These are phyloP conservation scores for Ciborinia camelliae DNA, from an alignment of 2,329 filamentous ascomycete genomes.

Conservation along the genomic window DNA sequence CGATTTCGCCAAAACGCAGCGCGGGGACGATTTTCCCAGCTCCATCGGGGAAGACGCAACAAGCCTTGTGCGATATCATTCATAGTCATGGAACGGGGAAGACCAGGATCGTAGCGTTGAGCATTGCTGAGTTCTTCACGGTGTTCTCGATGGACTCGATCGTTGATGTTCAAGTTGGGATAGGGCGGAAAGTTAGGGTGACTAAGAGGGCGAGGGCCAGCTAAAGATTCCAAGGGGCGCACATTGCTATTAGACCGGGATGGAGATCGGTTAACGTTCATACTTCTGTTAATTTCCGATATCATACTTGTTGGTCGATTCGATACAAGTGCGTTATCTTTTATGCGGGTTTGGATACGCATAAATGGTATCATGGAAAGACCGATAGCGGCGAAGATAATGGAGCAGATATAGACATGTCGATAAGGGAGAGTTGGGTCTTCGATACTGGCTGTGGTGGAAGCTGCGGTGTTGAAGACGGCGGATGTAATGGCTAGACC, in stretches of 20 bases:
- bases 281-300: background rate
- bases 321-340: background rate
- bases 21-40: slow-evolving; percentile 23
- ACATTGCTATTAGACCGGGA: background rate
- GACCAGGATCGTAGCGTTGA: background rate
- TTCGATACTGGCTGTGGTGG: slow-evolving; percentile 31
- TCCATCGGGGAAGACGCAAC: slow-evolving; percentile 28
- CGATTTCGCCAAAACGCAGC: background rate
- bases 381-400: slow-evolving; percentile 44
- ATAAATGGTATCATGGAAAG: slow-evolving; percentile 51
- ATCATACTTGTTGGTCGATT: background rate
- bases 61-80: slow-evolving; percentile 16
- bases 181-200: background rate
- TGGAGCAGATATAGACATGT: slow-evolving; percentile 49
- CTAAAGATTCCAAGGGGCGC: background rate
- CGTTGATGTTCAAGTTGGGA: background rate
- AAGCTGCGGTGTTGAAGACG: slow-evolving; percentile 41
- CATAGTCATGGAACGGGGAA: background rate
- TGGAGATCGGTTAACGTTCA: background rate
- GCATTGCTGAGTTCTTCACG: background rate
- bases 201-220: background rate
- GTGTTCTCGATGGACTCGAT: slow-evolving; percentile 11
- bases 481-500: slow-evolving; percentile 61
- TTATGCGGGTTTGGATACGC: slow-evolving; percentile 43
- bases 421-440: slow-evolving; percentile 49